Percentiles rank a stretch among this genome's conserved stretches.
Conservation (phyloP, 2,329 filamentous ascomycete species). For the Alternaria arborescens region DNA sequence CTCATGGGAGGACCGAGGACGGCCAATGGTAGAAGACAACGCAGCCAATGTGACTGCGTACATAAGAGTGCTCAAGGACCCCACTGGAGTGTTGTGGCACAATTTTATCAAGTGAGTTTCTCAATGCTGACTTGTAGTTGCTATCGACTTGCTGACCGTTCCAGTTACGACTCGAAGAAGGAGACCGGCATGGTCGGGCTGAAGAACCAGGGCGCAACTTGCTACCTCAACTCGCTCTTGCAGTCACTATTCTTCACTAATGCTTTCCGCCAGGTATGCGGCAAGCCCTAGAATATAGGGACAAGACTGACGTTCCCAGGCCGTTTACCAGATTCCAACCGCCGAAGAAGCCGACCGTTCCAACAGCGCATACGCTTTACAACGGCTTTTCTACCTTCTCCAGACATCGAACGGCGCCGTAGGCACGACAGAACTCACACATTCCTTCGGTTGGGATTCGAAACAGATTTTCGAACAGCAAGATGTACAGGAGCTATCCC, state of each 20-base stretch:
- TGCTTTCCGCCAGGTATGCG: conserved; percentile 83
- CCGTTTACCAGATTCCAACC: conserved; percentile 96
- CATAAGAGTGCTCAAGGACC: conserved; percentile 82
- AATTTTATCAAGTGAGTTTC: conserved; percentile 75
- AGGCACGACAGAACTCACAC: conserved; percentile 89
- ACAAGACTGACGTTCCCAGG: conserved; percentile 60
- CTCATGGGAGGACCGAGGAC: conserved; percentile 73
- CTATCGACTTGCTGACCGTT: background rate
- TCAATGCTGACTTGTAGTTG: background rate
- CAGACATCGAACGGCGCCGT: conserved; percentile 87
- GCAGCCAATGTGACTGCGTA: conserved; percentile 83
- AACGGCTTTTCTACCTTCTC: conserved; percentile 92
- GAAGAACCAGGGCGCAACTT: conserved; percentile 89
- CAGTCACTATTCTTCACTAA: conserved; percentile 67
- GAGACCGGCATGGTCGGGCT: conserved; percentile 97
- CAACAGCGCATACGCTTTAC: conserved; percentile 93
- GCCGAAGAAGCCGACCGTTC: conserved; percentile 79
- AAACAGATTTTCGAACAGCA: conserved; percentile 98
- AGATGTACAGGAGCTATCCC: conserved; percentile 94
- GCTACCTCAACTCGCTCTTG: conserved; percentile 61
- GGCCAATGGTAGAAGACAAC: conserved; percentile 81
- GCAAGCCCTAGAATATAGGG: too few species aligned
- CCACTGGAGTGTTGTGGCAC: conserved; percentile 89
- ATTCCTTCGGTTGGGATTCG: conserved; percentile 98
- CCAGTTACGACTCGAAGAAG: conserved; percentile 92